Base-by-base conservation (phyloP, 805 yeast species). In the Zygotorulaspora sp. region DNA sequence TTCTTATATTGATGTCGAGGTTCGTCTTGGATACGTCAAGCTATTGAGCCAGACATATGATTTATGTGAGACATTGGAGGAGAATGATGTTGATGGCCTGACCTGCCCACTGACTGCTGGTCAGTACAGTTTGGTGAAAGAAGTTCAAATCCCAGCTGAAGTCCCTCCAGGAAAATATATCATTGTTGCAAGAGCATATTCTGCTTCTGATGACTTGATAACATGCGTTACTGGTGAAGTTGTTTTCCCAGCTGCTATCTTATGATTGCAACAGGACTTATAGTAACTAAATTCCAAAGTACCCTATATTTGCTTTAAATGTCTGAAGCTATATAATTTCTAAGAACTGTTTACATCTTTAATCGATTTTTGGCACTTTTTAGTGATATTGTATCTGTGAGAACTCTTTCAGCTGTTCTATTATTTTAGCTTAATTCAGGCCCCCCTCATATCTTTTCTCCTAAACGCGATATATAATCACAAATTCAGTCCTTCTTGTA, bases 91-190 rank as follows among this genome's bases (percentile, higher is more conserved):
- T 12, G 53, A 47, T 3, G 63, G 56, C 5, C 65, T 88, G 68
- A 72, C 74, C 42, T 92, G 98, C 61, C 98, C 98, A 1, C 64
- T 92, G 28, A 58, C 68, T 34, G 67, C 75, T 47, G 98, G 97
- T 9, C 59, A 63, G 34, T 81, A 86, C 51, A 65, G 68, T 36
- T 66, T 92, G 38, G 60, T 72, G 17, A 88, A 88, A 61, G 64
- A 68, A 30, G 94, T 92, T 17, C 89, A 80, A 53, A 77, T 92
- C 40, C 98, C 98, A 12, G 69, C 72, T 11, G 92, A 87, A 61
- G 95, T 90, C 21, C 98, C 98, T 42, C 96, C 97, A 15, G 98
- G 98, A 27, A 82, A 75, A 57, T 92, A 92, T 67, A 67, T 76
- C 20, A 95, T 90, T 18, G 68, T 72, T 36, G 97, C 97, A 13